A percentile compares a stretch with the other conserved stretches of the same genome.
These are phyloP conservation scores for Leersia perrieri DNA, from an alignment of 176 grass and related monocot species.

Conservation along the genomic window DNA sequence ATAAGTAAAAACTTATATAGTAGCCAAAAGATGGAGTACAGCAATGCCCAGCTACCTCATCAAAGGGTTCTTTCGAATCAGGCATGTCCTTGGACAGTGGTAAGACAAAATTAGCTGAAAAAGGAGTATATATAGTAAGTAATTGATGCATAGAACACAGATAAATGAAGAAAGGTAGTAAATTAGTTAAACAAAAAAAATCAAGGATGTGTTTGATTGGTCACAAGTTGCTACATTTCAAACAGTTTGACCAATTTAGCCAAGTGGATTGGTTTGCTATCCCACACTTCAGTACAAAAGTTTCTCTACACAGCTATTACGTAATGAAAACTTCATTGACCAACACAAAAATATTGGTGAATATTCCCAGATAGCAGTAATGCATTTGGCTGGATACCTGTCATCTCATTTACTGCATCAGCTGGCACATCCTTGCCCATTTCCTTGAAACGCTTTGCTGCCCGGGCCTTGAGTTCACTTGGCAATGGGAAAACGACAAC, in stretches of 20 bases:
- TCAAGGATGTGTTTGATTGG: too few species aligned
- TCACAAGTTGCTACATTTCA: too few species aligned
- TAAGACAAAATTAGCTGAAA: constrained; percentile 65
- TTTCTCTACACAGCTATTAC: too few species aligned
- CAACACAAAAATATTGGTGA: not conserved
- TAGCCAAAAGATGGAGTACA: not conserved
- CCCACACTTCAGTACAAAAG: not conserved
- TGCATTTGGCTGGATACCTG: constrained; percentile 31
- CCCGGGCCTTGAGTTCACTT: constrained; percentile 49
- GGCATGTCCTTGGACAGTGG: constrained; percentile 52
- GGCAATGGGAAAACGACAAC: constrained; percentile 49
- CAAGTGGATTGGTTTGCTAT: too few species aligned
- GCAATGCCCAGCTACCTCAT: constrained; percentile 40
- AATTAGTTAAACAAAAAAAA: too few species aligned
- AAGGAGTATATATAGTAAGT: not conserved
- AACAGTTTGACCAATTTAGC: too few species aligned
- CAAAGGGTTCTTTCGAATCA: constrained; percentile 60
- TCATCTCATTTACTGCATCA: constrained; percentile 67
- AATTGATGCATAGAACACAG: not conserved
- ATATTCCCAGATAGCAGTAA: not conserved
- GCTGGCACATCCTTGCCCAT: constrained; percentile 72
- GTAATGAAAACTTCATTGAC: not conserved
- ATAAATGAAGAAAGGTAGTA: not conserved
- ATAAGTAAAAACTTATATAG: not conserved
- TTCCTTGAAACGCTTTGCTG: constrained; percentile 43